Evolutionary conservation across 768 basidiomycete genomes (phyloP).

Genomic region (Phylloporus rhodoxanthus): DNA sequence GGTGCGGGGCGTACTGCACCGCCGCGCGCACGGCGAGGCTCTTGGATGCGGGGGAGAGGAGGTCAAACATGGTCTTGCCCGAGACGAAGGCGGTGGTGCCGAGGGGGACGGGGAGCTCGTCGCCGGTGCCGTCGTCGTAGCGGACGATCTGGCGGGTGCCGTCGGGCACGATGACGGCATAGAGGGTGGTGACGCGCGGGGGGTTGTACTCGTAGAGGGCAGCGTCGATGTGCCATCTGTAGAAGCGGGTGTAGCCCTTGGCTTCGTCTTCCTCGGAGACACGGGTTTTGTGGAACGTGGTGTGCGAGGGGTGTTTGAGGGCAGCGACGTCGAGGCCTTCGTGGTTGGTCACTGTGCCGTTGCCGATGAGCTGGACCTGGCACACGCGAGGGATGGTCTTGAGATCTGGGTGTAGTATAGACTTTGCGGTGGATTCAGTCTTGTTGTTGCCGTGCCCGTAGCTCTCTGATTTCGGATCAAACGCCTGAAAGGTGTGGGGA

Average conservation of each 20-base stretch:
- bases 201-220: slow-evolving; percentile 73
- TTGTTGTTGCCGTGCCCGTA: slow-evolving; percentile 92
- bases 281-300: slow-evolving; percentile 78
- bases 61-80: slow-evolving; percentile 79
- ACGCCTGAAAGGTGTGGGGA: slow-evolving; percentile 45
- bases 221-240: slow-evolving; percentile 91
- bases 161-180: slow-evolving; percentile 66
- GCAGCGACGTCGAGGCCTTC: slow-evolving; percentile 72
- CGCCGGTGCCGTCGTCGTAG: slow-evolving; percentile 86
- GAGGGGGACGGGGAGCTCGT: slow-evolving; percentile 74
- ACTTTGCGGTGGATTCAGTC: slow-evolving; percentile 65
- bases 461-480: slow-evolving; percentile 55
- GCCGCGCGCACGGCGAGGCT: slow-evolving; percentile 71
- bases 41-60: slow-evolving; percentile 65
- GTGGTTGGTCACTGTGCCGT: slow-evolving; percentile 74
- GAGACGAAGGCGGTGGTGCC: slow-evolving; percentile 84
- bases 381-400: slow-evolving; percentile 87
- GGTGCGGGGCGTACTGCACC: slow-evolving; percentile 79
- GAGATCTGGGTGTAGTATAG: slow-evolving; percentile 82
- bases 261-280: slow-evolving; percentile 71
- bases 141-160: slow-evolving; percentile 59
- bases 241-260: slow-evolving; percentile 79
- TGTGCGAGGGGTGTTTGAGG: slow-evolving; percentile 83
- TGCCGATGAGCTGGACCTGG: slow-evolving; percentile 90
- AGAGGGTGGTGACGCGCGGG: slow-evolving; percentile 81